Conservation (phyloP, 805 yeast genomes). For the Wickerhamiella brachini region DNA sequence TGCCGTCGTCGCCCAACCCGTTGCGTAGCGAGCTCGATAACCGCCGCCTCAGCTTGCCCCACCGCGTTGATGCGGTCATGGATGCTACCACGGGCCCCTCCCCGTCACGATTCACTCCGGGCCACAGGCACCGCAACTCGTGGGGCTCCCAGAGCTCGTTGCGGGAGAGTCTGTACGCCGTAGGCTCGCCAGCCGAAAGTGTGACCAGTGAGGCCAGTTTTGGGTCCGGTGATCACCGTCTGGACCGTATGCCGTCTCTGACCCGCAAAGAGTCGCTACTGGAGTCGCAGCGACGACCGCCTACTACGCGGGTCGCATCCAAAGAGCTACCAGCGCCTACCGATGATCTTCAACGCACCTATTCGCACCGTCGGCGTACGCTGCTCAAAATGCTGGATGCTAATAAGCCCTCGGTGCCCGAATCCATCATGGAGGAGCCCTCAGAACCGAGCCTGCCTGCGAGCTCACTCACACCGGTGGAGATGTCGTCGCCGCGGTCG, state of each 20-base stretch:
- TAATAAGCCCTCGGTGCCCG: slow-evolving; percentile 5
- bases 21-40: not conserved
- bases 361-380: slow-evolving; percentile 15
- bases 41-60: not conserved
- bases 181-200: not conserved
- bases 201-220: not conserved
- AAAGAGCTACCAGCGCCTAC: slow-evolving; percentile 6
- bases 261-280: slow-evolving; percentile 23
- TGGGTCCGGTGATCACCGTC: not conserved
- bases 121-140: not conserved
- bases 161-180: not conserved
- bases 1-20: slow-evolving; percentile 2
- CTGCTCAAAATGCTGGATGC: slow-evolving; percentile 15
- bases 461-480: not conserved
- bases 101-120: not conserved
- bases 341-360: slow-evolving; percentile 14
- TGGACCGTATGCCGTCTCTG: slow-evolving; percentile 9
- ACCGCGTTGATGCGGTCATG: slow-evolving; percentile 3
- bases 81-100: not conserved
- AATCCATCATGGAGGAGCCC: slow-evolving; percentile 4
- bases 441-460: not conserved
- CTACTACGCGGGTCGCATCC: slow-evolving; percentile 12
- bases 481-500: not conserved
- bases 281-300: slow-evolving; percentile 21
- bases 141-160: slow-evolving; percentile 1